A percentile compares a stretch with the other conserved stretches of the same genome.
Evolutionary conservation across 1,284 basidiomycete genomes (phyloP).

Genomic region (Cystobasidium pallidum): DNA sequence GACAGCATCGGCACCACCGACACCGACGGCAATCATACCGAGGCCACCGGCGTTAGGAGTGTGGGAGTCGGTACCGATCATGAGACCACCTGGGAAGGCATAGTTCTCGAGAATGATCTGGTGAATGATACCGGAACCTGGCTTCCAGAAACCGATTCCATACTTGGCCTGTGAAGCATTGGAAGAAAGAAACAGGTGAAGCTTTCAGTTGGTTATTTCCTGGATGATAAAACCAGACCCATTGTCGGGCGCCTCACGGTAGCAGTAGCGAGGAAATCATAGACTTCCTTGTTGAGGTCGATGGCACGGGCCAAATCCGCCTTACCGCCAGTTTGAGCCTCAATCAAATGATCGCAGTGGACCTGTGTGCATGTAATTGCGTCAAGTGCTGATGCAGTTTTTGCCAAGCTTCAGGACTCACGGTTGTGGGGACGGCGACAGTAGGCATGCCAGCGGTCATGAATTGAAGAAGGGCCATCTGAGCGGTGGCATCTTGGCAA

Average conservation of each 20-base stretch:
- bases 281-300: slow-evolving; percentile 97
- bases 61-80: slow-evolving; percentile 99
- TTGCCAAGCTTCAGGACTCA: slow-evolving; percentile 39
- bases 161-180: slow-evolving; percentile 37
- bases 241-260: slow-evolving; percentile 58
- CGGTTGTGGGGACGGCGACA: slow-evolving; percentile 91
- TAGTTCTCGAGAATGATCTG: slow-evolving; percentile 51
- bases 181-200: slow-evolving; percentile 42
- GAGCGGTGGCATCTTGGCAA: slow-evolving; percentile 96
- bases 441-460: slow-evolving; percentile 99
- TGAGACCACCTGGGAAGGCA: slow-evolving; percentile 96
- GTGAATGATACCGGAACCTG: slow-evolving; percentile 83
- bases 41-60: slow-evolving; percentile 99
- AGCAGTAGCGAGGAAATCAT: slow-evolving; percentile 93
- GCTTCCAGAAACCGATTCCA: slow-evolving; percentile 99
- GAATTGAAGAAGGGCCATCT: slow-evolving; percentile 99
- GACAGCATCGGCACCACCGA: slow-evolving; percentile 98
- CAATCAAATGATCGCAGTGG: slow-evolving; percentile 99
- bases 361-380: slow-evolving; percentile 58
- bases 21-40: slow-evolving; percentile 98
- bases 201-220: slow-evolving; percentile 32
- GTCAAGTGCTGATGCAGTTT: slow-evolving; percentile 42
- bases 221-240: neutral
- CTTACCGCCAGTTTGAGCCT: slow-evolving; percentile 90
- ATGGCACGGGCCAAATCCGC: slow-evolving; percentile 92